A percentile compares a stretch with the other conserved stretches of the same genome.
phyloP scores from a whole-genome alignment of 2,329 filamentous ascomycete species.

The Neonectria hederae region DNA sequence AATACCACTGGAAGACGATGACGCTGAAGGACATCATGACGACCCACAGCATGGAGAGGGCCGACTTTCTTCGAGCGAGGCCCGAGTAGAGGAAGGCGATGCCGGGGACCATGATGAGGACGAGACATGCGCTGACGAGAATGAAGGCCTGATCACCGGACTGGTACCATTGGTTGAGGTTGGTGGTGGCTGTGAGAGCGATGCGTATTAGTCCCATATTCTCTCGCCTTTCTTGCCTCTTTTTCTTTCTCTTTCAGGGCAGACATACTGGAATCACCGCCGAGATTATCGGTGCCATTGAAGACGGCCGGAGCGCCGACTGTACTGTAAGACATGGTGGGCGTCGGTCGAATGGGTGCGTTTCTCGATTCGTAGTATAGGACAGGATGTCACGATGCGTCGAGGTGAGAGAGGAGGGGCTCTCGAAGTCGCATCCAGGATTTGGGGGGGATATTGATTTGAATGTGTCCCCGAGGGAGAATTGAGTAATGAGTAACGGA shows the following conservation, averaged over 20 bases:
- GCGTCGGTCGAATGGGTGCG: slow-evolving; percentile 7
- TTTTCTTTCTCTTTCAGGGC: not conserved
- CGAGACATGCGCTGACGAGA: slow-evolving; percentile 88
- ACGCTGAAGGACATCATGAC: slow-evolving; percentile 94
- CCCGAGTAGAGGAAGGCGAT: slow-evolving; percentile 98
- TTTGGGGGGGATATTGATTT: not conserved
- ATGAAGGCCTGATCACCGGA: slow-evolving; percentile 95
- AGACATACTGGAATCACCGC: slow-evolving; percentile 80
- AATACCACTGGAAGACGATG: slow-evolving; percentile 98
- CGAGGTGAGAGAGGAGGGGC: not conserved
- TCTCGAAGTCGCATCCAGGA: not conserved
- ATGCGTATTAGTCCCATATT: slow-evolving; percentile 11
- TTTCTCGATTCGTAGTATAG: not conserved
- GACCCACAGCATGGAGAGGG: slow-evolving; percentile 95
- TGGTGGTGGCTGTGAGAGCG: slow-evolving; percentile 71
- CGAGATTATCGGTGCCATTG: slow-evolving; percentile 72
- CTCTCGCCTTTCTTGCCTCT: not conserved
- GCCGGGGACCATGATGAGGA: slow-evolving; percentile 94
- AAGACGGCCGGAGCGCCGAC: slow-evolving; percentile 67
- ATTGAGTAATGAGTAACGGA: not conserved
- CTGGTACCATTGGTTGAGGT: slow-evolving; percentile 96
- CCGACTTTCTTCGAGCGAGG: slow-evolving; percentile 96
- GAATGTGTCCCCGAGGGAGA: not conserved
- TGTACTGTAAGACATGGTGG: slow-evolving; percentile 67
- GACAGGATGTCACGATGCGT: slow-evolving; percentile 8